Base-by-base conservation (phyloP, 2,329 filamentous ascomycete genomes). In the Nemania sp. region DNA sequence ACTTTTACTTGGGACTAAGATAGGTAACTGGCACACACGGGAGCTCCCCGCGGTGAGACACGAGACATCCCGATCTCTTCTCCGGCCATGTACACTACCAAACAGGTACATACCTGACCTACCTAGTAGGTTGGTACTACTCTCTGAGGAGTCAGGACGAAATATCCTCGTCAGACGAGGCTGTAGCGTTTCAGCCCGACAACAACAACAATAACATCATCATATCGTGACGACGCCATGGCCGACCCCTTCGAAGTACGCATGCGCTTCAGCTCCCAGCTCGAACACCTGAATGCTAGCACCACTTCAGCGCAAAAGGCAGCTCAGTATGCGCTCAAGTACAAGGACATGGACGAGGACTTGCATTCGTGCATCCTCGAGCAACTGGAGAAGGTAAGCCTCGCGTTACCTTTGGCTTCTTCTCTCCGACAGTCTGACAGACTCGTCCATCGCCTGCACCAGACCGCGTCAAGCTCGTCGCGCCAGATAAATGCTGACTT, bases 311-410 rank as follows among this genome's bases (percentile, higher is more conserved):
- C 92, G 1, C 90, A 94, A 71, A 97, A 97, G 79, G 91, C 93
- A 2, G 94, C 95, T 29, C 89, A 93, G 74, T 99, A 96, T 87
- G 95, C 95, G 13, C 83, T 99, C 64, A 96, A 92, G 76, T 91
- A 97, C 78, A 87, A 88, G 67, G 93, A 98, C 71, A 91, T 96
- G 87, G 92, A 96, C 73, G 96, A 99, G 79, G 95, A 99, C 76
- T 80, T 99, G 69, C 95, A 99, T 76, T 96, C 91, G 18, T 99
- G 96, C 77, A 98, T 99, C 70, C 78, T 99, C 45, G 95, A 99
- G 78, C 94, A 98, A 76, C 83, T 99, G 32, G 94, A 98, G 76
- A 85, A 87, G 71, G 91, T 92, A 75, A 67, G 32, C 15, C 18
- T 15, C 21, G 2, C 20, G 35, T 10, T n/a, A 6, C 3, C 17